A percentile compares a stretch with the other conserved stretches of the same genome.
Evolutionary conservation across 306 rosid species (phyloP).

Genomic region (Lupinus albus): DNA sequence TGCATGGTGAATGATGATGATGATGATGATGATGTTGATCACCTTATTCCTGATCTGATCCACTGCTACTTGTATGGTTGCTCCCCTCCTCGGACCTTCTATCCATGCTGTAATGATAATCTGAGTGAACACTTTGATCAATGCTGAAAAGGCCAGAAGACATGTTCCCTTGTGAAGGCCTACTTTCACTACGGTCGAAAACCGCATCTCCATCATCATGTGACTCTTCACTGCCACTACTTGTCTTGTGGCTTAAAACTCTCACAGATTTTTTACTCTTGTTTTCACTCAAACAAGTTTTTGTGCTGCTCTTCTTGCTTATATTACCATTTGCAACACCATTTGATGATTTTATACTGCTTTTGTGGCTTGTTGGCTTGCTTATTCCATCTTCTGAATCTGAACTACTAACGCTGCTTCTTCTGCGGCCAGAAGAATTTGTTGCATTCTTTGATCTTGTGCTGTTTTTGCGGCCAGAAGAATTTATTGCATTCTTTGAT

Average conservation of each 20-base stretch:
- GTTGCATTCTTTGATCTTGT: slow-evolving; percentile 33
- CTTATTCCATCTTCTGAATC: slow-evolving; percentile 42
- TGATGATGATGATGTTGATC: slow-evolving; percentile 7
- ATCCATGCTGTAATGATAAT: background rate
- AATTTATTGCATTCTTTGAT: slow-evolving; percentile 28
- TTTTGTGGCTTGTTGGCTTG: slow-evolving; percentile 29
- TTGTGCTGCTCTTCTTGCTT: slow-evolving; percentile 44
- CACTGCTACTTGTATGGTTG: slow-evolving; percentile 32
- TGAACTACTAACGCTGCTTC: slow-evolving; percentile 17
- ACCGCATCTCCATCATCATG: background rate
- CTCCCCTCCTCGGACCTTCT: slow-evolving; percentile 17
- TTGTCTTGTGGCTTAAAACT: slow-evolving; percentile 26
- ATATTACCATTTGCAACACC: no score
- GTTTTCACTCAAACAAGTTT: slow-evolving; percentile 38
- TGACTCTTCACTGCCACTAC: slow-evolving; percentile 28
- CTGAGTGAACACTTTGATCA: slow-evolving; percentile 1
- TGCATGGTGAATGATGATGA: background rate
- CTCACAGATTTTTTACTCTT: slow-evolving; percentile 27
- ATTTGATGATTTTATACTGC: slow-evolving; percentile 41
- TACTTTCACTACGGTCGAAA: slow-evolving; percentile 32
- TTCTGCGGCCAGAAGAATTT: background rate
- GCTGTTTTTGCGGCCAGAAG: slow-evolving; percentile 40
- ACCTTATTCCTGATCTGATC: slow-evolving; percentile 31
- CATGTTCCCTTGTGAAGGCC: slow-evolving; percentile 25
- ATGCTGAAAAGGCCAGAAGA: slow-evolving; percentile 43